Conservation (phyloP, 345 rosid species). For the Salix caprea region DNA sequence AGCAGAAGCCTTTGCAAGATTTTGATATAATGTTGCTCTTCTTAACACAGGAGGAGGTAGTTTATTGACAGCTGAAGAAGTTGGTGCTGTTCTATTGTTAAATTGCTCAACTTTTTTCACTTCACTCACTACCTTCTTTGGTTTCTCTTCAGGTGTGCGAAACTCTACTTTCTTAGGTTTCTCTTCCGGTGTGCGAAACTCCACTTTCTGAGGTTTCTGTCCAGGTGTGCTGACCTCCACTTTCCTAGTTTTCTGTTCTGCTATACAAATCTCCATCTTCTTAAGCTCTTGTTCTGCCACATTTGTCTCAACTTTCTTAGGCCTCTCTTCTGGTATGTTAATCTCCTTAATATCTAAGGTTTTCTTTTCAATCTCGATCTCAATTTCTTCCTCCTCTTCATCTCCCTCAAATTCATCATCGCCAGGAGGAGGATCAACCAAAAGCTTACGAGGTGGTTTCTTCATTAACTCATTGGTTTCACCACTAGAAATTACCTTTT, state of each 20-base stretch:
- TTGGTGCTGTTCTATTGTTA: constrained; percentile 30
- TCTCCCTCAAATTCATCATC: constrained; percentile 28
- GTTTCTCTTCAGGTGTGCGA: too few species aligned
- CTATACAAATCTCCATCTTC: neutral
- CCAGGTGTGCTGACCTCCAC: neutral
- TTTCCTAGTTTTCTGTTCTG: constrained; percentile 18
- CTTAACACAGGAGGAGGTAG: constrained; percentile 45
- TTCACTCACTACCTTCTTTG: constrained; percentile 18
- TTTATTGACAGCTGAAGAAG: constrained; percentile 41
- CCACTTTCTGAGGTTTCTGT: neutral
- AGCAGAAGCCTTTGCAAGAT: constrained; percentile 34
- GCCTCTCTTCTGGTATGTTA: constrained; percentile 27
- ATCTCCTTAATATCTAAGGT: constrained; percentile 55
- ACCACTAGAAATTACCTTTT: constrained; percentile 32
- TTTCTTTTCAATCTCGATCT: constrained; percentile 29
- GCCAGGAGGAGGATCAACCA: neutral
- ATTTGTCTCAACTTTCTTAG: constrained; percentile 5
- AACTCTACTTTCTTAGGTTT: constrained; percentile 7
- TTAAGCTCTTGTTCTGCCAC: constrained; percentile 17
- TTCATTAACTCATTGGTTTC: constrained; percentile 11
- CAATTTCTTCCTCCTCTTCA: constrained; percentile 27
- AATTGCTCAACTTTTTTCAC: constrained; percentile 37
- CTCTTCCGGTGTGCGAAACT: constrained; percentile 7
- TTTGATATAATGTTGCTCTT: constrained; percentile 38
- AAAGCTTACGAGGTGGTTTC: constrained; percentile 9